Percentiles rank a stretch among this genome's conserved stretches.
Evolutionary conservation across 2,329 filamentous ascomycete species (phyloP).

Genomic region (Talaromyces sp.): DNA sequence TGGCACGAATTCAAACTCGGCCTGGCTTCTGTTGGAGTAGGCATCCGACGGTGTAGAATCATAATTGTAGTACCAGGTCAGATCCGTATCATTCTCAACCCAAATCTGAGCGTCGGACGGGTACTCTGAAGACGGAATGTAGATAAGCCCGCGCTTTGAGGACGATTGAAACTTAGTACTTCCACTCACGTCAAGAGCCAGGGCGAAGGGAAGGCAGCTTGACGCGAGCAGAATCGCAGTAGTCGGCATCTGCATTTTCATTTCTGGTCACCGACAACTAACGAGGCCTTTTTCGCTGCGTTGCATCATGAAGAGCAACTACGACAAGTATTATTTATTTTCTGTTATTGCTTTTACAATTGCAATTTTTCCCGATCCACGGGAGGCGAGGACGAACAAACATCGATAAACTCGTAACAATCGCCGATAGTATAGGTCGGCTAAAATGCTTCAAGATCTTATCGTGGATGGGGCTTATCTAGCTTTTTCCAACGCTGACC

Average conservation of each 20-base stretch:
- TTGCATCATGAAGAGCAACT: not conserved
- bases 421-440: not conserved
- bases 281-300: not conserved
- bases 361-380: not conserved
- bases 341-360: not conserved
- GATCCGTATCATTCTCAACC: slow-evolving; percentile 4
- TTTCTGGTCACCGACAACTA: not conserved
- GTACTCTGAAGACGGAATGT: slow-evolving; percentile 3
- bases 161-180: slow-evolving; percentile 8
- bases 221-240: not conserved
- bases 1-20: slow-evolving; percentile 7
- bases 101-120: slow-evolving; percentile 6
- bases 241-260: slow-evolving; percentile 58
- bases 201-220: not conserved
- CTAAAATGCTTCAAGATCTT: not conserved
- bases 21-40: slow-evolving; percentile 9
- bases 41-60: not conserved
- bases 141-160: slow-evolving; percentile 6
- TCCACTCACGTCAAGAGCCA: slow-evolving; percentile 3
- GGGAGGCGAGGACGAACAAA: not conserved
- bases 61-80: slow-evolving; percentile 11
- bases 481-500: not conserved
- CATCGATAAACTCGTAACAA: not conserved
- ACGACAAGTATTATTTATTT: not conserved
- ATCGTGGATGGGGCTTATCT: not conserved